Evolutionary conservation across 2,329 filamentous ascomycete species (phyloP).

Genomic region (Fusarium sulawesiense): DNA sequence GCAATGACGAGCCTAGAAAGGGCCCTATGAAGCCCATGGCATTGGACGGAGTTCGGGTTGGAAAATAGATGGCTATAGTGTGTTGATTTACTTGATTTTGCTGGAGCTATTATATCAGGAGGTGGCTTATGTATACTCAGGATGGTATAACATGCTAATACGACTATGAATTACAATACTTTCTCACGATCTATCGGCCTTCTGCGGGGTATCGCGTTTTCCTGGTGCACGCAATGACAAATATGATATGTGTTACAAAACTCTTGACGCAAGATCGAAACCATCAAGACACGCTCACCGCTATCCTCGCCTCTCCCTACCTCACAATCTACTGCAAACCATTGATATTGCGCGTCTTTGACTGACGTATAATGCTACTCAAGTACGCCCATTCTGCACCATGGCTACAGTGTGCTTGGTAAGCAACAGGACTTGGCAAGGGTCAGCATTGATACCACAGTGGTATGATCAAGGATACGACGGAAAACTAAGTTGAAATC

Average conservation of each 20-base stretch:
- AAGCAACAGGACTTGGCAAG: conserved; percentile 14
- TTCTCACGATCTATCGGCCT: background rate
- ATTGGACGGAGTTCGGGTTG: conserved; percentile 45
- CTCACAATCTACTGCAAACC: background rate
- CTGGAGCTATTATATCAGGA: conserved; percentile 34
- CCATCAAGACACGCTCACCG: background rate
- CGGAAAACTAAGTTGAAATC: background rate
- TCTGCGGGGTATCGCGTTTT: background rate
- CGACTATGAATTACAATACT: conserved; percentile 27
- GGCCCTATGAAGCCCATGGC: conserved; percentile 59
- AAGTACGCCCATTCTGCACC: background rate
- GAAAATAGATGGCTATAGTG: conserved; percentile 42
- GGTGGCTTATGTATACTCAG: conserved; percentile 26
- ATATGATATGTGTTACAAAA: background rate
- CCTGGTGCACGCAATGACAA: background rate
- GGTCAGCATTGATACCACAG: background rate
- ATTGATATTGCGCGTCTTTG: background rate
- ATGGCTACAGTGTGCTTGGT: conserved; percentile 1
- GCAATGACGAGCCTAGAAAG: conserved; percentile 73
- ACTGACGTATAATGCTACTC: background rate
- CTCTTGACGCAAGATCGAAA: background rate
- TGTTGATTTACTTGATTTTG: conserved; percentile 34
- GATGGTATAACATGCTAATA: conserved; percentile 35
- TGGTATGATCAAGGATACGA: background rate
- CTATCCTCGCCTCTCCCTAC: conserved; percentile 6